These are phyloP conservation scores for Aspergillus fischeri DNA, from an alignment of 2,329 filamentous ascomycete genomes.

Conservation along the genomic window DNA sequence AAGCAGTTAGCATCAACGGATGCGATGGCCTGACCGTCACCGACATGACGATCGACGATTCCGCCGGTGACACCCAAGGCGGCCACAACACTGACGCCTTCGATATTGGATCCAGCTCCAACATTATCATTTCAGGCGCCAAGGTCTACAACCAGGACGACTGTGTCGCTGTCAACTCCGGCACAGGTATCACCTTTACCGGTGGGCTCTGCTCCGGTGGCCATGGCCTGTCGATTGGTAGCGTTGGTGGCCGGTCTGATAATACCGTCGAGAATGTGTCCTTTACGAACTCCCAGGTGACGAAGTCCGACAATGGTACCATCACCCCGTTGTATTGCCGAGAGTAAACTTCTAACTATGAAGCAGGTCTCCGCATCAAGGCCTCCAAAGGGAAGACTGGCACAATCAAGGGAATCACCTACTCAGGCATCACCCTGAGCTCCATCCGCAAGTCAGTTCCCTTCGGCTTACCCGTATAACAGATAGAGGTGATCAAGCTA, in stretches of 20 bases:
- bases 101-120: slow-evolving; percentile 49
- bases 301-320: slow-evolving; percentile 35
- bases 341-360: background rate
- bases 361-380: slow-evolving; percentile 37
- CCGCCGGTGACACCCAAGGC: slow-evolving; percentile 46
- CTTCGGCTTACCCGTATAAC: background rate
- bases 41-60: slow-evolving; percentile 55
- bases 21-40: slow-evolving; percentile 49
- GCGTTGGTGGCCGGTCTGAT: slow-evolving; percentile 45
- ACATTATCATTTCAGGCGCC: slow-evolving; percentile 51
- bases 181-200: slow-evolving; percentile 45
- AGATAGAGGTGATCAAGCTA: background rate
- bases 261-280: slow-evolving; percentile 52
- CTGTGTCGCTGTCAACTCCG: slow-evolving; percentile 57
- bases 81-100: slow-evolving; percentile 57
- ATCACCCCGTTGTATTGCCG: background rate
- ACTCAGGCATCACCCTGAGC: slow-evolving; percentile 49
- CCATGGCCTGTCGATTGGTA: slow-evolving; percentile 32
- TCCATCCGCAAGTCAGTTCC: slow-evolving; percentile 40
- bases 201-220: slow-evolving; percentile 41
- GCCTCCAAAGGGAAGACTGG: slow-evolving; percentile 51
- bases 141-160: slow-evolving; percentile 60
- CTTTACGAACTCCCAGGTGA: slow-evolving; percentile 47
- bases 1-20: slow-evolving; percentile 37
- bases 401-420: slow-evolving; percentile 50